phyloP scores from a whole-genome alignment of 2,329 filamentous ascomycete species.

The Aaosphaeria pasadenensis region DNA sequence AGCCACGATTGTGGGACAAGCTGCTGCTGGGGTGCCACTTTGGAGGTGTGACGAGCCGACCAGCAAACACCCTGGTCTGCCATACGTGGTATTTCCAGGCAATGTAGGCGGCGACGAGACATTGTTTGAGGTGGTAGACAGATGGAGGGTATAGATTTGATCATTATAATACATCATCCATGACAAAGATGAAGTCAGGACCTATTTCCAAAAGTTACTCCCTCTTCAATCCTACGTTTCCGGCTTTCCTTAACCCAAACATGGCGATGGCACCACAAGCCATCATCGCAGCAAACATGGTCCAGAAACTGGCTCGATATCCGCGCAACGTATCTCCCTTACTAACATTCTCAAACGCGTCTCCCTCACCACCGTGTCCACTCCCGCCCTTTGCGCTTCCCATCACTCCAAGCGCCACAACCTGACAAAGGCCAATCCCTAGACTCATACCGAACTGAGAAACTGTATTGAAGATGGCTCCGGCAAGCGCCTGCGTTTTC shows the following conservation, averaged over 20 bases:
- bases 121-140: constrained; percentile 45
- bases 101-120: constrained; percentile 55
- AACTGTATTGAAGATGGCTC: constrained; percentile 60
- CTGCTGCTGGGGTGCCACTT: constrained; percentile 56
- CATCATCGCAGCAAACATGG: constrained; percentile 5
- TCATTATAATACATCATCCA: no score
- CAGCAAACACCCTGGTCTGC: constrained; percentile 50
- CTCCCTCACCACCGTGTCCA: not conserved
- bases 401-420: constrained; percentile 17
- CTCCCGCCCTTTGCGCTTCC: constrained; percentile 10
- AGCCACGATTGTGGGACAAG: constrained; percentile 56
- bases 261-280: constrained; percentile 16
- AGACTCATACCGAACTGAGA: constrained; percentile 53
- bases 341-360: not conserved
- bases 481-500: constrained; percentile 57
- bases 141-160: constrained; percentile 23
- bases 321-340: not conserved
- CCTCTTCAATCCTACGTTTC: constrained; percentile 25
- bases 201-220: constrained; percentile 6
- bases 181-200: no score
- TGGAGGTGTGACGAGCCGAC: constrained; percentile 57
- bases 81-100: constrained; percentile 58
- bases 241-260: constrained; percentile 18
- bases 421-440: constrained; percentile 20
- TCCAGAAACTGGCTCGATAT: constrained; percentile 4